Conservation (phyloP, 2,329 filamentous ascomycete genomes). For the Gyromitra esculenta region DNA sequence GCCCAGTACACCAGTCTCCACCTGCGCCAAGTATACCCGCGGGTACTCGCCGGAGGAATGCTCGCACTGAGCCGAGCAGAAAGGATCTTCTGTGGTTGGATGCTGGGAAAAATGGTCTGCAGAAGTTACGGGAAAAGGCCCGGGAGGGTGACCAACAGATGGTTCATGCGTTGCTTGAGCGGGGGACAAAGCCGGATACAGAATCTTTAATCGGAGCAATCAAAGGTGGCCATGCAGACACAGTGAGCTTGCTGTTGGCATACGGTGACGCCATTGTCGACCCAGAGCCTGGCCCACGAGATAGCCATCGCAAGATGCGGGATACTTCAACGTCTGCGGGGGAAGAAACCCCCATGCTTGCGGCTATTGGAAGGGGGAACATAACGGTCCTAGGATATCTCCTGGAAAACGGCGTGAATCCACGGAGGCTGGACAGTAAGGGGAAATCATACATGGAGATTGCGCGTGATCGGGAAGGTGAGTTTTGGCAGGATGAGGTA, state of each 20-base stretch:
- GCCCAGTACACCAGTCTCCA: constrained; percentile 57
- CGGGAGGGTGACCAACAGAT: constrained; percentile 61
- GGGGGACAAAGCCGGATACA: constrained; percentile 71
- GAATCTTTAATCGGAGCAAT: constrained; percentile 91
- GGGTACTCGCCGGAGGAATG: constrained; percentile 52
- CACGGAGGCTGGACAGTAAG: constrained; percentile 75
- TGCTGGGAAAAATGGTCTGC: constrained; percentile 56
- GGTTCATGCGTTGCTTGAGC: constrained; percentile 57
- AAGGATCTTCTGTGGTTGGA: constrained; percentile 58
- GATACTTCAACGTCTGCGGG: constrained; percentile 65
- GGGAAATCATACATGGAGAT: constrained; percentile 88
- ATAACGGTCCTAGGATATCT: constrained; percentile 84
- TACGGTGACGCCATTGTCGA: constrained; percentile 70
- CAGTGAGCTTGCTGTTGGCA: constrained; percentile 79
- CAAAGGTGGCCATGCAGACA: constrained; percentile 87
- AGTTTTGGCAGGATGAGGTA: constrained; percentile 89
- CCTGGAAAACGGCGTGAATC: constrained; percentile 75
- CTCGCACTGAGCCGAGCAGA: constrained; percentile 57
- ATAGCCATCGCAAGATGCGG: constrained; percentile 54
- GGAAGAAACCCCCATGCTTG: constrained; percentile 89
- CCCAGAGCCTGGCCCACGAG: constrained; percentile 64
- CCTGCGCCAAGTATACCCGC: constrained; percentile 53
- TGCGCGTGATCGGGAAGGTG: constrained; percentile 80
- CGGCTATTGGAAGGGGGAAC: constrained; percentile 88
- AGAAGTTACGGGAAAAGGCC: constrained; percentile 59